Evolutionary conservation across 225 moss, liverwort and hornwort species (phyloP), one percentile per base, ranked within the genome.

Genomic region (Polytrichum formosum): DNA sequence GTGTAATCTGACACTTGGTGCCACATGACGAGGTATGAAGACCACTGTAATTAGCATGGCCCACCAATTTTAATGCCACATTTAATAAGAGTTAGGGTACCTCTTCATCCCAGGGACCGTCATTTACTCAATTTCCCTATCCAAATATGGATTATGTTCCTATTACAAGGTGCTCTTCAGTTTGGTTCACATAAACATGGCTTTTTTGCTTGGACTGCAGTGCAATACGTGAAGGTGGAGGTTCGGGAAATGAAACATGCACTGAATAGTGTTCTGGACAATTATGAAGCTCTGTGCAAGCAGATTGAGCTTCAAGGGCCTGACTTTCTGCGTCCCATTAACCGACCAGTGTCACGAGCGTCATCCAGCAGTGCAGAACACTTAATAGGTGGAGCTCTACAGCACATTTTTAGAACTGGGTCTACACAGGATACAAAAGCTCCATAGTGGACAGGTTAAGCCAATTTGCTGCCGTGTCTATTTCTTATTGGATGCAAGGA

Each of bases 141-240:
- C 46, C 46, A 46, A 46, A 2, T 46, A 46, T 13, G 46, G 46
- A 46, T 46, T 16, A 46, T 46, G 46, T 46, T 46, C 16, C 46
- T 16, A 46, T 46, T 46, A 13, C 46, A 46, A 13, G 35, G 35
- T 62, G 21, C 22, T 27, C 54, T 65, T 9, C 31, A 7, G 67
- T 74, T 46, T 26, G 46, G 46, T 21, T 31, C 65, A 46, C 46
- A 46, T 46, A 46, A 46, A 2, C 16, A 16, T 46, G 68, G 55
- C 55, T 56, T 21, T 28, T 17, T 28, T 68, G 46, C 63, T 67
- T 56, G 72, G 31, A 54, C 63, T 72, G 18, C 92, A 95, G 93
- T 91, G 72, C 79, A 88, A 70, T 83, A 81, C 18, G 70, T 93
- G 82, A 93, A 93, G 87, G 87, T 70, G 3, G 93, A 96, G 78